Evolutionary conservation across 768 basidiomycete species (phyloP), one percentile per base, ranked within the genome.

Genomic region (Infundibulicybe gibba): DNA sequence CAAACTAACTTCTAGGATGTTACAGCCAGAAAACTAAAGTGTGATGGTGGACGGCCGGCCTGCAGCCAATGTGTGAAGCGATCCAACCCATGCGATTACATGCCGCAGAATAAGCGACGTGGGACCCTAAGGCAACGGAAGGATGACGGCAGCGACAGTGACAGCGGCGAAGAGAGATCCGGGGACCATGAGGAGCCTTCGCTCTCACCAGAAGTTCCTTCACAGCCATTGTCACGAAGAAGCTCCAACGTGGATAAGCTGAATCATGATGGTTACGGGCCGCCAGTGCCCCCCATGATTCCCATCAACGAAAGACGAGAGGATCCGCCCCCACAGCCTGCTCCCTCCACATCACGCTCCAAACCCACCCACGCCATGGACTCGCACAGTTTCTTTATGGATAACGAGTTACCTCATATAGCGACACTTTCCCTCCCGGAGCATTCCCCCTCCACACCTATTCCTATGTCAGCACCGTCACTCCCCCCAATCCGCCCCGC

Each of bases 1-100:
- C 17, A 38, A 25, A 42, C 41, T 47, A 21, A 54, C 49, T 20
- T 56, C 58, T 37, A 45, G 40, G 46, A 42, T 44, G 55, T 54
- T 57, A 44, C 64, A 91, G 90, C 89, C 42, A 82, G 90, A 50
- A 92, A 92, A 69, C 75, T 92, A 37, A 91, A 91, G 71, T 92
- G 90, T 63, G 90, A 92, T 57, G 90, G 90, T 42, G 86, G 85
- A 35, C 80, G 87, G 41, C 90, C 90, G 6, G 85, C 88, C 12
- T 92, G 90, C 60, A 72, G 80, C 40, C 90, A 92, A 61, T 92
- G 90, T 60, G 68, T 81, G 50, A 90, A 91, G 64, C 81, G 90
- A 41, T 78, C 77, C 40, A 81, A 90, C 55, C 66, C 80, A 13
- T 92, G 90, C 63, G 89, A 90, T 59, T 92, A 91, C 54, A 82